Conservation (phyloP, 164 flowering plant genomes). For the Liquidambar formosana region DNA sequence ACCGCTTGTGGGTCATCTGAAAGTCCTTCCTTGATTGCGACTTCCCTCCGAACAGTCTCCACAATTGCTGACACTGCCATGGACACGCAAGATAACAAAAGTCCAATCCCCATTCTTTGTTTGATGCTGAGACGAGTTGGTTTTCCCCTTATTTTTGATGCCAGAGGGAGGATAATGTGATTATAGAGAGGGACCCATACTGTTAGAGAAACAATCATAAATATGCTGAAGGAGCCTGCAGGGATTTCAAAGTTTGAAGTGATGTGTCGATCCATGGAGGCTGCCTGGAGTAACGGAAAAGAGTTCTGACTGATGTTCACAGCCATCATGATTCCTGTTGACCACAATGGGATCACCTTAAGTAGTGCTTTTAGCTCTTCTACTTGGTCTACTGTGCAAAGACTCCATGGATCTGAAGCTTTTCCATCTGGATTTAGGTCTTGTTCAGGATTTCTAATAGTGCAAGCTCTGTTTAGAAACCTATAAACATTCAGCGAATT, state of each 20-base stretch:
- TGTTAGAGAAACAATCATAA: constrained; percentile 30
- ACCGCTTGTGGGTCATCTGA: constrained; percentile 10
- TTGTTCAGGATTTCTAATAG: constrained; percentile 20
- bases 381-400: constrained; percentile 61
- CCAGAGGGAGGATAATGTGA: constrained; percentile 43
- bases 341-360: constrained; percentile 62
- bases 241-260: constrained; percentile 44
- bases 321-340: constrained; percentile 50
- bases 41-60: constrained; percentile 29
- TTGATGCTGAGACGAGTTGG: constrained; percentile 40
- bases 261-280: constrained; percentile 53
- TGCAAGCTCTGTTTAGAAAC: constrained; percentile 50
- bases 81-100: constrained; percentile 25
- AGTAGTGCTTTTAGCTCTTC: constrained; percentile 62
- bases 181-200: constrained; percentile 51
- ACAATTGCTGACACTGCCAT: constrained; percentile 30
- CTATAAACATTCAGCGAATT: constrained; percentile 16
- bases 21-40: constrained; percentile 14
- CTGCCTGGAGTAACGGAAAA: constrained; percentile 48
- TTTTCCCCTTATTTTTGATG: constrained; percentile 44
- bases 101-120: constrained; percentile 59
- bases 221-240: constrained; percentile 50
- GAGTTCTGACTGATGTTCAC: constrained; percentile 42
- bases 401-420: constrained; percentile 33
- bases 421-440: constrained; percentile 15